A percentile compares a stretch with the other conserved stretches of the same genome.
Evolutionary conservation across 352 stramenopile genomes (phyloP).

Genomic region (Elongisporangium undulatum): DNA sequence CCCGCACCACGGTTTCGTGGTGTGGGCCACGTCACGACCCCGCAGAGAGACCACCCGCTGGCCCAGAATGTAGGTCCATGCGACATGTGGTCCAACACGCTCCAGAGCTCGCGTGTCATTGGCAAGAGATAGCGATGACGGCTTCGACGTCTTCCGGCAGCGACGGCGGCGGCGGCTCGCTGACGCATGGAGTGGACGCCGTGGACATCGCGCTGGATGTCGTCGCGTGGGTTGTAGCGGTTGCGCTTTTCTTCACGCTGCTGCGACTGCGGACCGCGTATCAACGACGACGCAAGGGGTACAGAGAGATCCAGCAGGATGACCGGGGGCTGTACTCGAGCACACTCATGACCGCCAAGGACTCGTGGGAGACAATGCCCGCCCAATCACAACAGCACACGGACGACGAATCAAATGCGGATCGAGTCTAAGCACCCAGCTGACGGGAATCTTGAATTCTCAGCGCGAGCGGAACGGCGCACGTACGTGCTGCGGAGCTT

Average conservation of each 20-base stretch:
- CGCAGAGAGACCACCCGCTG: too few species aligned
- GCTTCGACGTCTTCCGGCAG: not conserved
- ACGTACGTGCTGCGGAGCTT: not conserved
- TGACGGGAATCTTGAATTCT: too few species aligned
- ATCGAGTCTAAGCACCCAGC: not conserved
- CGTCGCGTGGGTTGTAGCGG: slow-evolving; percentile 33
- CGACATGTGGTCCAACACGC: not conserved
- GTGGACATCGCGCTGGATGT: slow-evolving; percentile 28
- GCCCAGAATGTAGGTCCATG: not conserved
- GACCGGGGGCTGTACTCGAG: slow-evolving; percentile 60
- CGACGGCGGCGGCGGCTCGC: not conserved
- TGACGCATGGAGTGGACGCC: slow-evolving; percentile 8
- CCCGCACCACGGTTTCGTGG: not conserved
- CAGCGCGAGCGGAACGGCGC: not conserved
- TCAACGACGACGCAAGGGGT: slow-evolving; percentile 45
- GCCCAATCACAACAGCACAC: not conserved
- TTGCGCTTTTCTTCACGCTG: slow-evolving; percentile 38
- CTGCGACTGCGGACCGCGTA: slow-evolving; percentile 37
- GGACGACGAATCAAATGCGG: not conserved
- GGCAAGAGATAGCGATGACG: not conserved
- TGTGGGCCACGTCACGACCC: not conserved
- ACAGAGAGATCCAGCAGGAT: slow-evolving; percentile 62
- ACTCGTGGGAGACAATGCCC: slow-evolving; percentile 60
- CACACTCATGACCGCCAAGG: slow-evolving; percentile 48
- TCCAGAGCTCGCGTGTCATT: not conserved